phyloP scores from a whole-genome alignment of 352 stramenopile species.

The Globisporangium okanoganense region DNA sequence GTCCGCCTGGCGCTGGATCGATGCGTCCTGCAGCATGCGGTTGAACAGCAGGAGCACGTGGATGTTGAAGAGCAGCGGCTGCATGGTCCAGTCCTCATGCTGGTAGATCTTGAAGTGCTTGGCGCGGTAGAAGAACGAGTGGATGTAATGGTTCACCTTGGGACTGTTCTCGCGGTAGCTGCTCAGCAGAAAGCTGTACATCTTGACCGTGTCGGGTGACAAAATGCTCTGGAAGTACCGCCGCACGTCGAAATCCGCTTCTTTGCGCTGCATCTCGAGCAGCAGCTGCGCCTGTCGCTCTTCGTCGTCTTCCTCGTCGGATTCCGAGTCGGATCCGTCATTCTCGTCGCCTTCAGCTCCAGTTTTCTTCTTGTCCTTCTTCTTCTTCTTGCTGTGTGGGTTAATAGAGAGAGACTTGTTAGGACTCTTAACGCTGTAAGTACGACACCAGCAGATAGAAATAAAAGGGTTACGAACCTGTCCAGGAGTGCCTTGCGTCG shows the following conservation, averaged over 20 bases:
- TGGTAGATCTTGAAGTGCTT: constrained; percentile 78
- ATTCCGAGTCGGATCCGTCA: constrained; percentile 41
- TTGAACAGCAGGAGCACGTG: constrained; percentile 79
- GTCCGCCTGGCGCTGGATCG: constrained; percentile 52
- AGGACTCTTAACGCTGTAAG: too few relatives aligned
- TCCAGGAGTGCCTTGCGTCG: constrained; percentile 61
- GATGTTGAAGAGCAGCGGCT: constrained; percentile 86
- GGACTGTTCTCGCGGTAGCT: constrained; percentile 72
- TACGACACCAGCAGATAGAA: not conserved
- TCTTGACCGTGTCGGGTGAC: constrained; percentile 75
- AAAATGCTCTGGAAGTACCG: constrained; percentile 82
- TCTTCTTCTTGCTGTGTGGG: constrained; percentile 24
- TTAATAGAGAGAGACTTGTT: too few relatives aligned
- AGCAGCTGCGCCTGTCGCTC: constrained; percentile 64
- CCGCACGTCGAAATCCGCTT: constrained; percentile 81
- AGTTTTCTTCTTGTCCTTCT: constrained; percentile 23
- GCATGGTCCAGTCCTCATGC: constrained; percentile 76
- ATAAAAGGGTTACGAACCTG: constrained; percentile 22
- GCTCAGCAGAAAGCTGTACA: constrained; percentile 75
- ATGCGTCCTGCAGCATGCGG: constrained; percentile 76
- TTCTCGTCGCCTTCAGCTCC: constrained; percentile 22
- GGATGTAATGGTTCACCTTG: constrained; percentile 88
- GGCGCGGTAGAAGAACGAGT: constrained; percentile 84
- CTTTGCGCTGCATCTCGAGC: constrained; percentile 84
- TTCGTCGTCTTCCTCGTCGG: constrained; percentile 71